These are phyloP conservation scores for Medicago truncatula DNA, from an alignment of 306 rosid species.

Conservation along the genomic window MtrunA17r5.0-ANR NC_053045.1:27205001-27205500, in stretches of 20 bases:
- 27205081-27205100: conserved; percentile 75
- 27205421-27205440: not conserved
- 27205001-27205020: conserved; percentile 2
- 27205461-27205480: not conserved
- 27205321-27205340: not conserved
- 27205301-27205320: not conserved
- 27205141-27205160: conserved; percentile 89
- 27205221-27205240: conserved; percentile 62
- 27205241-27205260: conserved; percentile 29
- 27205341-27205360: not conserved
- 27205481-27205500: not conserved
- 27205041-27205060: conserved; percentile 19
- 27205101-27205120: conserved; percentile 92
- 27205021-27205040: not conserved
- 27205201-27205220: conserved; percentile 64
- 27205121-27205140: conserved; percentile 83
- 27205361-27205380: not conserved
- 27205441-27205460: not conserved
- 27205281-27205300: not conserved
- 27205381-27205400: conserved; percentile 12
- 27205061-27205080: not conserved
- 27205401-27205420: not conserved
- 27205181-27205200: conserved; percentile 85
- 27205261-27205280: conserved; percentile 6
- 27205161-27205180: conserved; percentile 83